Base-by-base conservation (phyloP, 2,329 filamentous ascomycete species). In the Curvularia sp. region DNA sequence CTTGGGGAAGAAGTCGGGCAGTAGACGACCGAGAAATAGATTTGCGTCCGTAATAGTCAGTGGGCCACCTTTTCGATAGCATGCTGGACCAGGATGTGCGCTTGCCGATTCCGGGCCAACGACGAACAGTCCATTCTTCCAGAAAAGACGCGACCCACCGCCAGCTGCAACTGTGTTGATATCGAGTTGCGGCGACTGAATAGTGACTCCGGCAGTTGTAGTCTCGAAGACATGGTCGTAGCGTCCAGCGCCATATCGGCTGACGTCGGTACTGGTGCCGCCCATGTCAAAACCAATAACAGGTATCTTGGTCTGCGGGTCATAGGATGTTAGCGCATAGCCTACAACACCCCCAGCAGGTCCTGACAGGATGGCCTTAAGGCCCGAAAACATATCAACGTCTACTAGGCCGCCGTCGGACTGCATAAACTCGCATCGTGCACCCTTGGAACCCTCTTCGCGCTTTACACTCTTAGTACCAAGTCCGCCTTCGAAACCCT, bases 231-330 rank as follows among this genome's bases (percentile, higher is more conserved):
- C 92, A 70, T 97, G 93, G 69, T 97, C 93, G 69, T 96, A 94
- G 53, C 91, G 84, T 15, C 93, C 93, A 53, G 89, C 87, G 5
- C 90, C 91, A 68, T 94, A 97, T 48, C 93, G 84, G 32, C 91
- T 96, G 9, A 97, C 92, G 75, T 97, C 93, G 0, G 93, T 97
- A 56, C 89, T 93, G 0, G 93, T 97, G 10, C 93, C 93, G 36
- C 92, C 92, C 93, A 97, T 97, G 67, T 97, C 93, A 70, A 97
- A 97, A 0, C 93, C 93, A 69, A 97, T 97, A 3, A 97, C 90
- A 0, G 93, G 92, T 0, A 86, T 92, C 72, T 88, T 91, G 3
- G 92, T 95, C 49, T 89, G 82, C 0, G 89, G 84, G 65, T 97
- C 93, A 74, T 95, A 97, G 1, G 90, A 95, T 0, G 94, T 97